Conservation (phyloP, 106 monocot genomes). For the Dioscorea zingiberensis region DNA sequence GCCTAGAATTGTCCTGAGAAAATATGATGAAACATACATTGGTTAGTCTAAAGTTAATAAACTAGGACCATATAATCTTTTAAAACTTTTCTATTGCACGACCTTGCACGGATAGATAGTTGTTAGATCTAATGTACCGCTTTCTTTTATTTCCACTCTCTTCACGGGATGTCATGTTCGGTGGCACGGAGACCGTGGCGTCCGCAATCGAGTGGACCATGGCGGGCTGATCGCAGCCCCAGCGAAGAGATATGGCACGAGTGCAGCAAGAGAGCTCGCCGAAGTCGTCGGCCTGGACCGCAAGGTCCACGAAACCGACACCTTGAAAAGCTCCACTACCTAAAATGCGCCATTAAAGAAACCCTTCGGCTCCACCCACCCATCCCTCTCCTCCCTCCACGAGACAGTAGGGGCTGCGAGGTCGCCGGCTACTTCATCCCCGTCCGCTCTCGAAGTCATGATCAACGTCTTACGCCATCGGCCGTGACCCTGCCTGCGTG, state of each 20-base stretch:
- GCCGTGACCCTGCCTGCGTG: conserved; percentile 47
- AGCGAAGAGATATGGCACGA: conserved; percentile 27
- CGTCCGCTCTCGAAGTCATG: conserved; percentile 39
- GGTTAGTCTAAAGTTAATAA: too few relatives aligned
- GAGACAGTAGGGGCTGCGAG: conserved; percentile 44
- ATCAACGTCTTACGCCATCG: conserved; percentile 70
- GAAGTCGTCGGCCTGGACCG: conserved; percentile 46
- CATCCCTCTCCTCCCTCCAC: conserved; percentile 72
- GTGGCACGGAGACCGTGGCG: conserved; percentile 76
- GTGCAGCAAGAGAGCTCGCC: conserved; percentile 52
- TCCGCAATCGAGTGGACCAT: conserved; percentile 80
- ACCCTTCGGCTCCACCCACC: conserved; percentile 87
- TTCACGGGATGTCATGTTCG: conserved; percentile 76
- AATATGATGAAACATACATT: too few relatives aligned
- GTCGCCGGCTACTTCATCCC: conserved; percentile 51
- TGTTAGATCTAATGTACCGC: too few relatives aligned
- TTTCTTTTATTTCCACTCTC: neutral
- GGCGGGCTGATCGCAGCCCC: conserved; percentile 59
- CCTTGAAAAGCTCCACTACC: conserved; percentile 58
- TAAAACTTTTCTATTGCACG: neutral
- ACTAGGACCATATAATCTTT: too few relatives aligned
- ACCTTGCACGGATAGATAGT: too few relatives aligned
- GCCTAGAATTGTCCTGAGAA: too few relatives aligned
- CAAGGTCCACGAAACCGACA: conserved; percentile 53
- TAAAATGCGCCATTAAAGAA: conserved; percentile 65